Conservation (phyloP, 768 basidiomycete species). For the Mycena haematopus region DNA sequence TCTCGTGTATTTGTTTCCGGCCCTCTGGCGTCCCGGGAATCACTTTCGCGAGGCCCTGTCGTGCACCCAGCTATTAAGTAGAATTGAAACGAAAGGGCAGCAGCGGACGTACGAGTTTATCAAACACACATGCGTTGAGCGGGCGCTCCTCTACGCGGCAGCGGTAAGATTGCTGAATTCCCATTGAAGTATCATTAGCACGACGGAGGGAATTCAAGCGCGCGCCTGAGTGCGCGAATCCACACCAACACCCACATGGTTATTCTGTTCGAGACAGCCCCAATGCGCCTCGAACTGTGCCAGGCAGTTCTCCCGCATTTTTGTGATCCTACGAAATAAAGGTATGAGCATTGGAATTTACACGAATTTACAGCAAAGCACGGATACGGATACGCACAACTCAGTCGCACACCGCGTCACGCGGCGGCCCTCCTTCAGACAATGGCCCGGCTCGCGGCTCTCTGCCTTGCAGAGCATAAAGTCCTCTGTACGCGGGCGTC, state of each 20-base stretch:
- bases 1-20: constrained; percentile 86
- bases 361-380: too few species aligned
- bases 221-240: neutral
- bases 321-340: constrained; percentile 68
- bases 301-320: constrained; percentile 92
- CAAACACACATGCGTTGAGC: constrained; percentile 94
- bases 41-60: constrained; percentile 85
- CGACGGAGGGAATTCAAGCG: neutral
- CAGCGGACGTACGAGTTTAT: constrained; percentile 79
- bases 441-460: constrained; percentile 88
- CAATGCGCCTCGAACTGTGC: constrained; percentile 90
- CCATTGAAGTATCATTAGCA: neutral
- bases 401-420: constrained; percentile 96
- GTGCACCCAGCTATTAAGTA: constrained; percentile 3
- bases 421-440: constrained; percentile 92
- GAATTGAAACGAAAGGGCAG: neutral
- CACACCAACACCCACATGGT: constrained; percentile 85
- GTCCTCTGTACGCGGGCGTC: constrained; percentile 66
- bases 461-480: constrained; percentile 98
- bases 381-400: constrained; percentile 69
- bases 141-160: constrained; percentile 90
- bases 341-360: too few species aligned
- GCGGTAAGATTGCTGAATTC: constrained; percentile 77
- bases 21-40: constrained; percentile 90
- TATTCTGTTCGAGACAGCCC: constrained; percentile 92